A percentile compares a stretch with the other conserved stretches of the same genome.
phyloP scores from a whole-genome alignment of 2,329 filamentous ascomycete genomes.

The Aspergillus fructus region DNA sequence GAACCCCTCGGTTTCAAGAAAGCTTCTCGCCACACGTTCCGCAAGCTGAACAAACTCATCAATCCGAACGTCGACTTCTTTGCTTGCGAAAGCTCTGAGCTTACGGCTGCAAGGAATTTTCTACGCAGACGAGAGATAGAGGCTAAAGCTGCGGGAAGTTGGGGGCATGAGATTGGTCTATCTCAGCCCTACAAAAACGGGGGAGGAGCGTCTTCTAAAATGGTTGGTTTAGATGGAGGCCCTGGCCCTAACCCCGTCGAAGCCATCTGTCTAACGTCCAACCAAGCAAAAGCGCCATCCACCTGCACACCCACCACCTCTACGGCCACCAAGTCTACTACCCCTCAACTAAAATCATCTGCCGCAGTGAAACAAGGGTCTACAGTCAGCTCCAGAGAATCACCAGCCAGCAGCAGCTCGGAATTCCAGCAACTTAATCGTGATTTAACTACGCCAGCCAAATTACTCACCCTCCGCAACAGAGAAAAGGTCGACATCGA shows the following conservation, averaged over 20 bases:
- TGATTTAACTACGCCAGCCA: not conserved
- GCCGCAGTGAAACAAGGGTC: not conserved
- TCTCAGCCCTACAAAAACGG: not conserved
- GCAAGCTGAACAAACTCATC: conserved; percentile 9
- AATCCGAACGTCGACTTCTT: conserved; percentile 29
- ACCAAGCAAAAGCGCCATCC: not conserved
- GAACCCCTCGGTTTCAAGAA: conserved; percentile 30
- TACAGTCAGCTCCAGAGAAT: conserved; percentile 13
- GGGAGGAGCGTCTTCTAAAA: not conserved
- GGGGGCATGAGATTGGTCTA: conserved; percentile 29
- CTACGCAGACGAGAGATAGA: conserved; percentile 30
- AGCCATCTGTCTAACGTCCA: not conserved
- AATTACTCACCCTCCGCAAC: not conserved
- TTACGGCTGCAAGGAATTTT: conserved; percentile 32
- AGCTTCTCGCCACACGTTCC: conserved; percentile 20
- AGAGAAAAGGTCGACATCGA: not conserved
- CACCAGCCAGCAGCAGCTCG: conserved; percentile 8
- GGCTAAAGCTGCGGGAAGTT: conserved; percentile 31
- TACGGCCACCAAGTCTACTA: not conserved
- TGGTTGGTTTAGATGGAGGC: not conserved
- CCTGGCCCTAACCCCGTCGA: not conserved
- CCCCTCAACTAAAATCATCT: not conserved
- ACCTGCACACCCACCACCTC: not conserved
- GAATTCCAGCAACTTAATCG: conserved; percentile 11
- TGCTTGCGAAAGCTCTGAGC: conserved; percentile 29